Base-by-base conservation (phyloP, 768 basidiomycete genomes). In the Floccularia luteovirens region DNA sequence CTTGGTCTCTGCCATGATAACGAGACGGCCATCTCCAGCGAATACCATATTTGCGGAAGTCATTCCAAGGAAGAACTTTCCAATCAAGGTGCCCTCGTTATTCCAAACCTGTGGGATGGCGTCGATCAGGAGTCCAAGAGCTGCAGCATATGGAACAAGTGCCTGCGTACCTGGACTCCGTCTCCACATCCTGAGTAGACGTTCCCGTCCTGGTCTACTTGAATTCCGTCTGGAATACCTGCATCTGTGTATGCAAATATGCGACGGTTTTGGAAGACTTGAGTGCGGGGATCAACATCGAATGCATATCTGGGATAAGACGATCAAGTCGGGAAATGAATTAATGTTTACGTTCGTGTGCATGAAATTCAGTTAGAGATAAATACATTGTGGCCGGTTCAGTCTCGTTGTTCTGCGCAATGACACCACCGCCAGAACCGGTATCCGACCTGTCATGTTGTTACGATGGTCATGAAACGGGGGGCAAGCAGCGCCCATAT, bases 121-220 rank as follows among this genome's bases (percentile, higher is more conserved):
- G 39, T 34, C 39, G 34, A 17, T 34, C 8, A 34, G 8, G 20
- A 6, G 16, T 34, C 7, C 20, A 19, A 34, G n/a, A 34, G 16
- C 16, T 12, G 32, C n/a, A n/a, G n/a, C 27, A 28, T 28, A 17
- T 8, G n/a, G 32, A 12, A 24, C 23, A 22, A 12, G 42, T 17
- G 5, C 37, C 11, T 13, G 46, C 64, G 39, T 24, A 77, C 79
- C 20, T 83, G 74, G 0, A 75, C 70, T 27, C 82, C 83, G 42
- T 86, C 84, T n/a, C 75, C 81, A 41, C 74, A 75, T 1, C 77
- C 79, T 0, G 77, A 63, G 51, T 76, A 87, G 0, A 87, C 72
- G 45, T 86, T 85, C 0, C 80, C 80, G 0, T 66, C 54, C 3
- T 60, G 60, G 48, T 88, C 85, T 1, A 81, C 63, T 49, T 80